A percentile compares a stretch with the other conserved stretches of the same genome.
phyloP scores from a whole-genome alignment of 805 yeast species.

The Myxozyma monticola region DNA sequence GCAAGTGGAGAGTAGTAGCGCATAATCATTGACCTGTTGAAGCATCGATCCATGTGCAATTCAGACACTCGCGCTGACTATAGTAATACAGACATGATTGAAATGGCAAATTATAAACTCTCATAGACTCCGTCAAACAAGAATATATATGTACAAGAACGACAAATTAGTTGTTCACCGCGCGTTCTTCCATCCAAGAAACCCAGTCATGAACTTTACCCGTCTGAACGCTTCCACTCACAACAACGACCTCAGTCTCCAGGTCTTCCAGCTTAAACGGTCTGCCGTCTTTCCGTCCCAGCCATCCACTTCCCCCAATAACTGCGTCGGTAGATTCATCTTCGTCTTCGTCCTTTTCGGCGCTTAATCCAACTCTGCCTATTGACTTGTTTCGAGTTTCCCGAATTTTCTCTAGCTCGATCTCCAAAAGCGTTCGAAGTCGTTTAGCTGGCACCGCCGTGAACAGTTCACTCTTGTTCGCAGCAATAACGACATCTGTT shows the following conservation, averaged over 20 bases:
- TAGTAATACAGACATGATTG: too few species aligned
- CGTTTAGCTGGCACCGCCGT: slow-evolving; percentile 71
- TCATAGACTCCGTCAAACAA: too few species aligned
- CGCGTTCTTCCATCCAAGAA: slow-evolving; percentile 76
- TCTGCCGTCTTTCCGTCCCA: slow-evolving; percentile 12
- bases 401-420: slow-evolving; percentile 60
- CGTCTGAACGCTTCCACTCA: slow-evolving; percentile 70
- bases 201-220: slow-evolving; percentile 60
- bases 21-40: too few species aligned
- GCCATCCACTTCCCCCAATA: slow-evolving; percentile 12
- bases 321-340: slow-evolving; percentile 5
- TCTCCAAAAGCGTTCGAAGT: slow-evolving; percentile 59
- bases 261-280: slow-evolving; percentile 19
- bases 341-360: slow-evolving; percentile 7
- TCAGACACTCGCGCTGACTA: too few species aligned
- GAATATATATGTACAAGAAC: neutral
- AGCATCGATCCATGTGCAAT: too few species aligned
- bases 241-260: slow-evolving; percentile 37
- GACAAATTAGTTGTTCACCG: slow-evolving; percentile 51
- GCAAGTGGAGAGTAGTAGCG: too few species aligned
- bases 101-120: too few species aligned
- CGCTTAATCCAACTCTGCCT: slow-evolving; percentile 38
- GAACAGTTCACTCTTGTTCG: slow-evolving; percentile 84
- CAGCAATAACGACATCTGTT: slow-evolving; percentile 65
- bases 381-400: slow-evolving; percentile 51